Conservation (phyloP, 2,329 filamentous ascomycete genomes). For the Penicillium sp. region DNA sequence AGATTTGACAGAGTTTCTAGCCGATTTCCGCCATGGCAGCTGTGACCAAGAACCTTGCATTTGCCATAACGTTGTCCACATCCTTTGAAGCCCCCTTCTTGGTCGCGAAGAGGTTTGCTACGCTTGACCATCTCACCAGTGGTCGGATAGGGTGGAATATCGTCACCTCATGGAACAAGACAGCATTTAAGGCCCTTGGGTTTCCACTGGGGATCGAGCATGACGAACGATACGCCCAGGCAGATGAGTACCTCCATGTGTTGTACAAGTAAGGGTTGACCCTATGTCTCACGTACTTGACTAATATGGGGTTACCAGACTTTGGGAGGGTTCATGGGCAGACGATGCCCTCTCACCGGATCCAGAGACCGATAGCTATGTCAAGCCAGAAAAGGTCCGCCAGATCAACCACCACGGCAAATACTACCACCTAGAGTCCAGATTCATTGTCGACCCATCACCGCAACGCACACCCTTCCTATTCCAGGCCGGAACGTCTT, state of each 20-base stretch:
- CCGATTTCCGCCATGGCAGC: conserved; percentile 50
- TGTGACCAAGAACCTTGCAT: conserved; percentile 47
- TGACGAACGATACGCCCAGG: conserved; percentile 51
- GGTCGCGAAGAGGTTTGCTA: conserved; percentile 57
- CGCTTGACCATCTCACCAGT: conserved; percentile 55
- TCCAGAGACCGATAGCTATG: conserved; percentile 5
- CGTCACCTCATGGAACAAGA: conserved; percentile 51
- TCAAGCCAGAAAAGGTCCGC: conserved; percentile 24
- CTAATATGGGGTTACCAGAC: too few species aligned
- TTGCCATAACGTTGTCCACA: conserved; percentile 57
- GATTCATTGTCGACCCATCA: not conserved
- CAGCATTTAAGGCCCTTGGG: conserved; percentile 48
- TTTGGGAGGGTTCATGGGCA: conserved; percentile 58
- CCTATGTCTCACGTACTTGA: too few species aligned
- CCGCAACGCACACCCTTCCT: conserved; percentile 4
- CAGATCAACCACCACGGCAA: conserved; percentile 34
- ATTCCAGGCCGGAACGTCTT: conserved; percentile 1
- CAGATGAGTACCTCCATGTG: conserved; percentile 50
- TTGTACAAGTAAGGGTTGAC: conserved; percentile 39
- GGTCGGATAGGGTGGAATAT: conserved; percentile 58
- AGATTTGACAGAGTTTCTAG: conserved; percentile 9
- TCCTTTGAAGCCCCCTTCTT: conserved; percentile 59
- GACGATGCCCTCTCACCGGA: conserved; percentile 36
- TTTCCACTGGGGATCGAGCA: conserved; percentile 48
- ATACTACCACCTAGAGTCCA: too few species aligned